Evolutionary conservation across 495 filamentous ascomycete genomes (phyloP), one percentile per base, ranked within the genome.

Genomic region (Penicillium fimorum): DNA sequence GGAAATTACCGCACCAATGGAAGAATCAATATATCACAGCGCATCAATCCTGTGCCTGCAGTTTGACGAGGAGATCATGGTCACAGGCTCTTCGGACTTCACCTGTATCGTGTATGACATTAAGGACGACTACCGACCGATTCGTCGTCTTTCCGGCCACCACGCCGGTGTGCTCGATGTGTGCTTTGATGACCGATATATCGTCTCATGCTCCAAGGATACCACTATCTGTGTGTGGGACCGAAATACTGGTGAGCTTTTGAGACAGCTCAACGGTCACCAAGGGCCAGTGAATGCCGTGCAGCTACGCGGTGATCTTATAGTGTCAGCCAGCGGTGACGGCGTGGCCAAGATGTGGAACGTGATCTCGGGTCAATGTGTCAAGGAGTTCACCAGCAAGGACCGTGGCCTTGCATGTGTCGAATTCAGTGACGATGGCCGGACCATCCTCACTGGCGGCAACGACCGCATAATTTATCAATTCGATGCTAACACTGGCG

Each of bases 171-270:
- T 98, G 27, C 80, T 98, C 15, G 94, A 98, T 68, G 84, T 97
- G 5, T 90, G 88, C 63, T 92, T 98, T 59, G 91, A 98, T 68
- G 83, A 90, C 51, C 84, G 88, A 49, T 87, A 94, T 73, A 96
- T 98, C 58, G 86, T 97, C 17, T 96, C 92, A 24, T 97, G 93
- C 75, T 96, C 90, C 59, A 97, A 97, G 72, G 94, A 98, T 73
- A 83, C 85, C 40, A 89, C 82, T 12, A 92, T 98, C 66, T 91
- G 89, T 69, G 84, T 97, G 18, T 98, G 94, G 94, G 89, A 96
- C 61, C 88, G 93, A 47, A 70, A 79, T 12, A 94, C 89, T 1
- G 88, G 89, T 42, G 74, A 73, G 4, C 76, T 92, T 20, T 70
- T 94, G 42, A 86, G 87, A 57, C 87, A 87, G 61, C 79, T 98